A percentile compares a stretch with the other conserved stretches of the same genome.
These are phyloP conservation scores for Fremontodendron californicum DNA, from an alignment of 345 rosid genomes.

Conservation along the genomic window DNA sequence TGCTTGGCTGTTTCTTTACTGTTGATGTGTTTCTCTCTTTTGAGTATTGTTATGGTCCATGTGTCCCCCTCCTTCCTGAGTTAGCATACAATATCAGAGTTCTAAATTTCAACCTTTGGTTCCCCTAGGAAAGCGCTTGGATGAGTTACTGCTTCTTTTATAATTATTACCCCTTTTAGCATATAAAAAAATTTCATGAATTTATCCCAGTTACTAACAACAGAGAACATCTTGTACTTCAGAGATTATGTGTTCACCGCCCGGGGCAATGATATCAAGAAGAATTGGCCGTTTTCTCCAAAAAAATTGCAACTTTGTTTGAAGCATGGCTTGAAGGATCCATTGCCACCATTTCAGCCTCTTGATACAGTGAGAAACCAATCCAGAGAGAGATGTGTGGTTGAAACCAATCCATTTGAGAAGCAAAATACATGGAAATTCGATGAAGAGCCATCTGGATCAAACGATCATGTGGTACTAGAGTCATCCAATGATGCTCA, in stretches of 20 bases:
- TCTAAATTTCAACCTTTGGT: not conserved
- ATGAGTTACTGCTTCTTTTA: not conserved
- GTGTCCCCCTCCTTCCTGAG: constrained; percentile 12
- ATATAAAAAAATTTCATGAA: not conserved
- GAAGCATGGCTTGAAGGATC: constrained; percentile 83
- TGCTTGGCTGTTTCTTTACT: constrained; percentile 30
- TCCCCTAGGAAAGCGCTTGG: not conserved
- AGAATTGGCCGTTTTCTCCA: constrained; percentile 87
- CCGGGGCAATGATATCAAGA: constrained; percentile 71
- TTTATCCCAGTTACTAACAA: constrained; percentile 15
- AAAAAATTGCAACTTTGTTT: constrained; percentile 72
- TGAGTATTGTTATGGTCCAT: constrained; percentile 18
- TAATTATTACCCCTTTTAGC: not conserved
- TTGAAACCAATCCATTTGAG: constrained; percentile 32
- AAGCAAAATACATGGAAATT: constrained; percentile 29
- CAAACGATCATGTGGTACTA: constrained; percentile 22
- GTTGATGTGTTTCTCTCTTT: constrained; percentile 17
- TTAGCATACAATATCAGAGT: constrained; percentile 30
- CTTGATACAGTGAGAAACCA: constrained; percentile 39
- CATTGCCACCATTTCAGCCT: constrained; percentile 80
- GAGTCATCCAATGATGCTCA: constrained; percentile 32
- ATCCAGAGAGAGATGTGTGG: constrained; percentile 29
- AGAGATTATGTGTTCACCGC: constrained; percentile 83
- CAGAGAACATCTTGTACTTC: constrained; percentile 26
- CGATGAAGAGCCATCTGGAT: constrained; percentile 26